Base-by-base conservation (phyloP, 2,329 filamentous ascomycete genomes). In the Aspergillus unguis region DNA sequence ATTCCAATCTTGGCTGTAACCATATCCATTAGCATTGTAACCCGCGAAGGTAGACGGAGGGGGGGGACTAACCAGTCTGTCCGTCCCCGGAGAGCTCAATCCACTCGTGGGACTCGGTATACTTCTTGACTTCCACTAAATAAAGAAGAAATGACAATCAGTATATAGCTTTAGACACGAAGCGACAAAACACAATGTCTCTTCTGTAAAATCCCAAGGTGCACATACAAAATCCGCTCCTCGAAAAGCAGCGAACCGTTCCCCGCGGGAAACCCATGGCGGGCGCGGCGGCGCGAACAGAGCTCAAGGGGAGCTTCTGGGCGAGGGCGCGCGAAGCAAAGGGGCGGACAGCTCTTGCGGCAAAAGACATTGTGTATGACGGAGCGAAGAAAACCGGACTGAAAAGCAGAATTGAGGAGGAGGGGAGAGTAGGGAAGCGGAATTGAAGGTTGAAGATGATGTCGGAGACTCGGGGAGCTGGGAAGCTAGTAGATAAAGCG, bases 21-120 rank as follows among this genome's bases (percentile, higher is more conserved):
- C 1, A 26, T 7, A 3, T 25, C 17, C 23, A 25, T 50, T 31
- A 50, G 48, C 28, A 29, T 31, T 38, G 17, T 25, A 23, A 23
- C 6, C 25, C 25, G 36, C 17, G n/a, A 38, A 23, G 36, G 6
- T 38, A 9, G 6, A 36, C 27, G 23, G 40, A 4, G 28, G 7
- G 3, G 17, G n/a, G n/a, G 37, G 26, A 62, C 61, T 56, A 48
- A 67, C 89, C 92, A 45, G 86, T 87, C 74, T 88, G 92, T 71
- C 87, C 85, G 75, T 95, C 88, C 47, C 84, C 84, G 52, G 85
- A 86, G 55, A 96, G 78, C 75, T 96, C 91, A 71, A 99, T 85
- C 94, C 94, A 99, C 79, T 99, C 94, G 80, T 99, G 94, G 70
- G 96, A 92, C 72, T 92, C 87, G 60, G 94, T 96, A 80, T 95